Conservation (phyloP, 495 filamentous ascomycete genomes). For the Daldinia caldariorum region DNA sequence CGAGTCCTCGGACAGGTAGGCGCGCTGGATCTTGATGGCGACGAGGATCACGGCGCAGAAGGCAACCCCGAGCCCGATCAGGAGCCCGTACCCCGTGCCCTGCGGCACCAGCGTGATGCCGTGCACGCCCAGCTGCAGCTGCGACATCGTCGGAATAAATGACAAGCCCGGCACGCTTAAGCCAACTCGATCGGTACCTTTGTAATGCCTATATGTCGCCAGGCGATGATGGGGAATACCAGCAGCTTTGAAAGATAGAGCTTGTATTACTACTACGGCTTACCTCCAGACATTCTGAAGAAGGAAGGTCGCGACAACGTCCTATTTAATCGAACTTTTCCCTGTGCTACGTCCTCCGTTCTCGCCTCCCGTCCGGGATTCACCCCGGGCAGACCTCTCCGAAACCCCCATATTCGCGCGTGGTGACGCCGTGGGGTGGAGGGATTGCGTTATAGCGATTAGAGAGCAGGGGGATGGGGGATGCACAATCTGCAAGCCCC, state of each 20-base stretch:
- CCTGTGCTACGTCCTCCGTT: background rate
- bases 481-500: background rate
- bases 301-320: background rate
- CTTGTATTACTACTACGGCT: background rate
- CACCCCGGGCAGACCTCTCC: slow-evolving; percentile 17
- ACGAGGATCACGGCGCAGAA: slow-evolving; percentile 66
- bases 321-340: background rate
- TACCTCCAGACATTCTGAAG: background rate
- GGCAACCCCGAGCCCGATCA: slow-evolving; percentile 70
- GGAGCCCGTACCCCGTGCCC: slow-evolving; percentile 75
- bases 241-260: background rate
- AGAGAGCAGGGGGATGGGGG: background rate
- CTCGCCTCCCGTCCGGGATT: slow-evolving; percentile 20
- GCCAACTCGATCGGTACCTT: too few species aligned
- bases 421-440: slow-evolving; percentile 32
- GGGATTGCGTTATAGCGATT: slow-evolving; percentile 35
- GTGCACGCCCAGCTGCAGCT: slow-evolving; percentile 29
- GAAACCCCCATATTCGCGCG: slow-evolving; percentile 23
- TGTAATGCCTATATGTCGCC: too few species aligned
- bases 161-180: too few species aligned
- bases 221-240: too few species aligned
- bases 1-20: slow-evolving; percentile 75
- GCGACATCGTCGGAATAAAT: slow-evolving; percentile 19
- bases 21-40: slow-evolving; percentile 76
- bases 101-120: slow-evolving; percentile 49